Conservation (phyloP, 805 yeast genomes). For the Cephaloascus fragrans region DNA sequence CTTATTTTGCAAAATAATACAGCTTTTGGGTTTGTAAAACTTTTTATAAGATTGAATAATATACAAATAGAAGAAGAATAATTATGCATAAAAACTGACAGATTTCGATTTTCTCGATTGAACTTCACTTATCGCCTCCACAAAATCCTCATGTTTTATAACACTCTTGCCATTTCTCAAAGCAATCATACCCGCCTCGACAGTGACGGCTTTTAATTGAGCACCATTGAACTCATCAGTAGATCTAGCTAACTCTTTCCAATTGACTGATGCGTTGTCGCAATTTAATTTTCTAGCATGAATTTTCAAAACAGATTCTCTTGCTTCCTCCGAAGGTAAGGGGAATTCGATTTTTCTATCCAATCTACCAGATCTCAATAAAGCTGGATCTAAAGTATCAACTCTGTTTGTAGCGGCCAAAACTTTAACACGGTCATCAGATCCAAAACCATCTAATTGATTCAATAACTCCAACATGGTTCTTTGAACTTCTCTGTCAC, state of each 20-base stretch:
- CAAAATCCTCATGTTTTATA: constrained; percentile 95
- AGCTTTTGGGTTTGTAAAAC: too few species aligned
- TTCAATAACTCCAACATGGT: constrained; percentile 97
- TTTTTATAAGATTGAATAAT: too few species aligned
- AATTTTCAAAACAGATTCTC: constrained; percentile 93
- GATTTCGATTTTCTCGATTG: constrained; percentile 95
- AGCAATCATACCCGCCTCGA: constrained; percentile 99
- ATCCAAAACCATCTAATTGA: constrained; percentile 96
- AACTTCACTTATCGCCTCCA: constrained; percentile 96
- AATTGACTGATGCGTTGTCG: constrained; percentile 76
- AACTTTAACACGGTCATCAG: constrained; percentile 95
- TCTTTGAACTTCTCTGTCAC: constrained; percentile 98
- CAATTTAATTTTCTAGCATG: constrained; percentile 96
- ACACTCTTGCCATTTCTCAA: constrained; percentile 86
- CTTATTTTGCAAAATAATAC: too few species aligned
- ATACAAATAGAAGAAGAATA: not conserved
- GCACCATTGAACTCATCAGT: constrained; percentile 99
- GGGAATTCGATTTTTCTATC: constrained; percentile 99
- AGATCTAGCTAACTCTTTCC: constrained; percentile 97
- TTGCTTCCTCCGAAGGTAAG: constrained; percentile 92
- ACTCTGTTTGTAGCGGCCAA: constrained; percentile 98
- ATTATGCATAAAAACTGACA: constrained; percentile 88
- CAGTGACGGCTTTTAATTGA: constrained; percentile 96
- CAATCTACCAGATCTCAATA: constrained; percentile 92
- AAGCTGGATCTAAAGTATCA: constrained; percentile 97